phyloP scores from a whole-genome alignment of 805 yeast species.

The Pichia gijzeniarum region DNA sequence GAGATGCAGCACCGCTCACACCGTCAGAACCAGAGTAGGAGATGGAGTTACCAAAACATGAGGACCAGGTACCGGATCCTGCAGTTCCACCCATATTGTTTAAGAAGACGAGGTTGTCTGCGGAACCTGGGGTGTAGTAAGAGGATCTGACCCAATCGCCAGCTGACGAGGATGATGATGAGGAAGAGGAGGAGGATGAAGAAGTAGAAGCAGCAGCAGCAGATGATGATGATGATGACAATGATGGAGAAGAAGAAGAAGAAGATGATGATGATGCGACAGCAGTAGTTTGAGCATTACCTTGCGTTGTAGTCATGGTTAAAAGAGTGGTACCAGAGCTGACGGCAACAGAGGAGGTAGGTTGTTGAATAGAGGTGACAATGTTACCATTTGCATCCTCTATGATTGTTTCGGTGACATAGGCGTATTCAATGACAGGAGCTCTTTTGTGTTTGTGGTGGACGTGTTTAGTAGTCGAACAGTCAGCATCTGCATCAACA shows the following conservation, averaged over 20 bases:
- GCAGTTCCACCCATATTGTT: conserved; percentile 81
- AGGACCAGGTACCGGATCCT: conserved; percentile 85
- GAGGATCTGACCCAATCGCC: conserved; percentile 72
- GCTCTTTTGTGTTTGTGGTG: conserved; percentile 55
- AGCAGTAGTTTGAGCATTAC: conserved; percentile 10
- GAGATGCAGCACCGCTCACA: conserved; percentile 58
- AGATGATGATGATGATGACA: conserved; percentile 22
- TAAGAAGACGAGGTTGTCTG: conserved; percentile 71
- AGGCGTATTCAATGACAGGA: conserved; percentile 54
- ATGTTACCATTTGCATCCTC: conserved; percentile 55
- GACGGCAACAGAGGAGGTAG: conserved; percentile 18
- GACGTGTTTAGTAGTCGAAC: conserved; percentile 38
- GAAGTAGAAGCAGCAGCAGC: conserved; percentile 18
- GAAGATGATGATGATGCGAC: conserved; percentile 17
- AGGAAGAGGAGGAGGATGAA: conserved; percentile 15
- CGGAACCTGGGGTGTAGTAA: conserved; percentile 57
- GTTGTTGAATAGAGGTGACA: conserved; percentile 16
- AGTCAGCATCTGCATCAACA: conserved; percentile 33
- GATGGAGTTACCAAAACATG: conserved; percentile 85
- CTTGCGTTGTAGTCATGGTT: conserved; percentile 14
- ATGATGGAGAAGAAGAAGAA: conserved; percentile 27
- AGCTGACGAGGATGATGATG: conserved; percentile 29
- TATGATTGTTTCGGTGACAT: conserved; percentile 72
- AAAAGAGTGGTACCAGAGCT: conserved; percentile 14
- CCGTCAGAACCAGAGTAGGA: conserved; percentile 81